Evolutionary conservation across 2,329 filamentous ascomycete species (phyloP).

Genomic region (Colletotrichum brevisporum): DNA sequence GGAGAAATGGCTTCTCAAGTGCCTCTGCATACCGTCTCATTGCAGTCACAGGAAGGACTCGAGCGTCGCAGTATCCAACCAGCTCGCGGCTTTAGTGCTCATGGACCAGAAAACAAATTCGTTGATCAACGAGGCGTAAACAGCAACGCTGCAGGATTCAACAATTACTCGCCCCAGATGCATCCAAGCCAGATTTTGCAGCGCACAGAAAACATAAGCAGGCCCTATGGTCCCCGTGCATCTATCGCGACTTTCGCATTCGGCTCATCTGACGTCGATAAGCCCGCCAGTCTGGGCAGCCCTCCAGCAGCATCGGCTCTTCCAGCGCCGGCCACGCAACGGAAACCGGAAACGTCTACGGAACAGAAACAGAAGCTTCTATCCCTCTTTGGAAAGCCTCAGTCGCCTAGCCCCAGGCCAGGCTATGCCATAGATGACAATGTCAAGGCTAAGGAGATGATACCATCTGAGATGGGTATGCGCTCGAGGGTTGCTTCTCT

Average conservation of each 20-base stretch:
- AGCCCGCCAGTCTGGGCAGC: conserved; percentile 44
- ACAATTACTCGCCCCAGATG: conserved; percentile 15
- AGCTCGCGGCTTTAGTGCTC: conserved; percentile 3
- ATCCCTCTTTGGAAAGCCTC: conserved; percentile 73
- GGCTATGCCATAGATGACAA: conserved; percentile 41
- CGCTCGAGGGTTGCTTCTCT: conserved; percentile 60
- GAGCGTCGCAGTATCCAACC: conserved; percentile 11
- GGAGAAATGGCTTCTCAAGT: conserved; percentile 12
- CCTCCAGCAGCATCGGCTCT: conserved; percentile 47
- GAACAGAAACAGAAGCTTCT: conserved; percentile 65
- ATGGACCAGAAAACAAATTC: conserved; percentile 11
- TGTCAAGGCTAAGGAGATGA: conserved; percentile 50
- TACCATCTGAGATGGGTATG: conserved; percentile 44
- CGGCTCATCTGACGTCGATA: conserved; percentile 27
- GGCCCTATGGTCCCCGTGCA: conserved; percentile 13
- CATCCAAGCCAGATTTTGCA: conserved; percentile 21
- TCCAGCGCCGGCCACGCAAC: conserved; percentile 48
- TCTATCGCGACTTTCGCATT: conserved; percentile 17
- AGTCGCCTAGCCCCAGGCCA: conserved; percentile 41
- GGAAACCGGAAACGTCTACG: conserved; percentile 52
- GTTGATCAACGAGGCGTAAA: conserved; percentile 17
- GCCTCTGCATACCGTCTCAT: conserved; percentile 20
- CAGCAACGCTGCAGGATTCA: conserved; percentile 4
- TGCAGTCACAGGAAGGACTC: conserved; percentile 24
- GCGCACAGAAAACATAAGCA: conserved; percentile 21